A percentile compares a stretch with the other conserved stretches of the same genome.
phyloP scores from a whole-genome alignment of 1,284 basidiomycete genomes.

The Cutaneotrichosporon mucoides region DNA sequence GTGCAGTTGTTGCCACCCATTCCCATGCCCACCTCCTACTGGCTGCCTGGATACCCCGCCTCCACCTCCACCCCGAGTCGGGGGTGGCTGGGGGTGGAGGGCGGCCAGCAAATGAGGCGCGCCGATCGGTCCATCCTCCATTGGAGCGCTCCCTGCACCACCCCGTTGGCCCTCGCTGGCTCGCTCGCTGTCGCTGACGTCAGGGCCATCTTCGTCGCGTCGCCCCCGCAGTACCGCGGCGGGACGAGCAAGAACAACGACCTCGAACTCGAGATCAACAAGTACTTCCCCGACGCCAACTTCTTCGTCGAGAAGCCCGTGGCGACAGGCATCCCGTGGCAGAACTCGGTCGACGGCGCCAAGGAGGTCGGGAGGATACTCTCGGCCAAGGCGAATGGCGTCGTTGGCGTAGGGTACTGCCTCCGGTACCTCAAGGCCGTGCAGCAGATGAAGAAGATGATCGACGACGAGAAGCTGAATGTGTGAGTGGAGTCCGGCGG shows the following conservation, averaged over 20 bases:
- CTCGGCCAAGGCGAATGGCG: constrained; percentile 55
- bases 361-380: constrained; percentile 65
- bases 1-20: not conserved
- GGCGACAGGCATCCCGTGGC: constrained; percentile 49
- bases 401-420: constrained; percentile 54
- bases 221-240: constrained; percentile 87
- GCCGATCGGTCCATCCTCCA: too few relatives aligned
- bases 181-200: not conserved
- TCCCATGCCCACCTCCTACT: not conserved
- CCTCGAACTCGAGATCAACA: constrained; percentile 81
- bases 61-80: not conserved
- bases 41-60: too few relatives aligned
- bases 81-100: not conserved
- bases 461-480: constrained; percentile 54
- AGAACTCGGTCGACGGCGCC: constrained; percentile 46
- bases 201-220: constrained; percentile 79
- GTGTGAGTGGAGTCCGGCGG: constrained; percentile 34
- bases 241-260: constrained; percentile 67
- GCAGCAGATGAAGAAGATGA: constrained; percentile 54
- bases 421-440: constrained; percentile 51
- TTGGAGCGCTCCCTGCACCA: too few relatives aligned
- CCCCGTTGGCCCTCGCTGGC: not conserved
- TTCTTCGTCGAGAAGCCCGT: constrained; percentile 84
- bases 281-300: constrained; percentile 77
- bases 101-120: too few relatives aligned